Conservation (phyloP, 768 basidiomycete genomes). For the Mycena galopus region DNA sequence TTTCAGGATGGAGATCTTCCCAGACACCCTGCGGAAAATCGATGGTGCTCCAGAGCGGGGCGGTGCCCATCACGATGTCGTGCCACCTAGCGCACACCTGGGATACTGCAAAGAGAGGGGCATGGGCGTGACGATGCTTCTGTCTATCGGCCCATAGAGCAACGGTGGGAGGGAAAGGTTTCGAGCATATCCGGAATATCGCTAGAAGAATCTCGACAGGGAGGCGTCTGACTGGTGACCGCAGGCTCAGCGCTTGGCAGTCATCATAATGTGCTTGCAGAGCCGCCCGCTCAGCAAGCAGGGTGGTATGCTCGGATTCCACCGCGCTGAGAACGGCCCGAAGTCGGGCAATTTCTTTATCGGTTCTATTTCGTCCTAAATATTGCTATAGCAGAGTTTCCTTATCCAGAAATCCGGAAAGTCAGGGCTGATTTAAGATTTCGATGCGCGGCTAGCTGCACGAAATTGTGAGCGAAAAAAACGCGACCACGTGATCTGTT, state of each 20-base stretch:
- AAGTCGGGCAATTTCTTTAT: slow-evolving; percentile 22
- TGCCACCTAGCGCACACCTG: slow-evolving; percentile 30
- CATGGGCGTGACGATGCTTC: slow-evolving; percentile 25
- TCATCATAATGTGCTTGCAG: slow-evolving; percentile 16
- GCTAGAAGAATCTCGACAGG: slow-evolving; percentile 24
- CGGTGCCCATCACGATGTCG: slow-evolving; percentile 27
- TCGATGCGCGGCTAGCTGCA: too few relatives aligned
- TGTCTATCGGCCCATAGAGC: slow-evolving; percentile 25
- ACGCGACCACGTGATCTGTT: too few relatives aligned
- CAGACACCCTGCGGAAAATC: slow-evolving; percentile 25
- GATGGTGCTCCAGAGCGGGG: slow-evolving; percentile 29
- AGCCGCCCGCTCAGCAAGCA: slow-evolving; percentile 18
- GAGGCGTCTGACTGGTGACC: slow-evolving; percentile 21
- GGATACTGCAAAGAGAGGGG: slow-evolving; percentile 25
- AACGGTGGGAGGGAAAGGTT: slow-evolving; percentile 22
- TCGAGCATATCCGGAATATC: slow-evolving; percentile 23
- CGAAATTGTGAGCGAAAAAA: too few relatives aligned
- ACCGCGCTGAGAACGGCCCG: slow-evolving; percentile 12
- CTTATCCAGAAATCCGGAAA: too few relatives aligned
- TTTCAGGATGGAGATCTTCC: slow-evolving; percentile 27
- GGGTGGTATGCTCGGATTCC: slow-evolving; percentile 5
- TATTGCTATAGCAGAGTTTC: too few relatives aligned
- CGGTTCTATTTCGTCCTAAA: too few relatives aligned
- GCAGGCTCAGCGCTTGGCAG: slow-evolving; percentile 21
- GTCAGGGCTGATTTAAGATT: too few relatives aligned